Percentiles rank a stretch among this genome's conserved stretches.
Conservation (phyloP, 805 yeast species). For the Candida ipomoeae region DNA sequence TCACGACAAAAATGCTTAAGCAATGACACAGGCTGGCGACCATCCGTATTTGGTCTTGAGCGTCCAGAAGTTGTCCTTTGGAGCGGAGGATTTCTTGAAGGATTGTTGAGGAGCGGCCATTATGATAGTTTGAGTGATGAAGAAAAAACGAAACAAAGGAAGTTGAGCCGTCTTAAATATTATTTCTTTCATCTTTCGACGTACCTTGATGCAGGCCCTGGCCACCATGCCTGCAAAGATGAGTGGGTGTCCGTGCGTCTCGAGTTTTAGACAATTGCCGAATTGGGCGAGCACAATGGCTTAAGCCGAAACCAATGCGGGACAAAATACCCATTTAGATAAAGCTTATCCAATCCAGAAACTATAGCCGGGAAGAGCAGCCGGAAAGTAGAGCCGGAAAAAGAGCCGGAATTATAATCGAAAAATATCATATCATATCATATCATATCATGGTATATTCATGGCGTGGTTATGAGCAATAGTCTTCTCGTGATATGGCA, state of each 20-base stretch:
- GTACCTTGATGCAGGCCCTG: background rate
- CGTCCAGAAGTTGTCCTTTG: conserved; percentile 11
- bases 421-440: too few relatives aligned
- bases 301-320: background rate
- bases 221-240: background rate
- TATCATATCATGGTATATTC: too few relatives aligned
- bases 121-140: conserved; percentile 1
- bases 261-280: background rate
- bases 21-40: conserved; percentile 12
- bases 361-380: too few relatives aligned
- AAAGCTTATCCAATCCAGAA: too few relatives aligned
- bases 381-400: too few relatives aligned
- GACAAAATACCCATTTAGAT: background rate
- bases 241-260: background rate
- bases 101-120: conserved; percentile 11
- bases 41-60: conserved; percentile 8
- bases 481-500: too few relatives aligned
- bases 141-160: background rate
- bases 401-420: too few relatives aligned
- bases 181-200: background rate
- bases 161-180: background rate
- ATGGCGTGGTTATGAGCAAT: too few relatives aligned
- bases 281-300: background rate
- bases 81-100: conserved; percentile 5
- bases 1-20: background rate